phyloP scores from a whole-genome alignment of 345 rosid genomes.

The Rhodamnia rubescens region DNA sequence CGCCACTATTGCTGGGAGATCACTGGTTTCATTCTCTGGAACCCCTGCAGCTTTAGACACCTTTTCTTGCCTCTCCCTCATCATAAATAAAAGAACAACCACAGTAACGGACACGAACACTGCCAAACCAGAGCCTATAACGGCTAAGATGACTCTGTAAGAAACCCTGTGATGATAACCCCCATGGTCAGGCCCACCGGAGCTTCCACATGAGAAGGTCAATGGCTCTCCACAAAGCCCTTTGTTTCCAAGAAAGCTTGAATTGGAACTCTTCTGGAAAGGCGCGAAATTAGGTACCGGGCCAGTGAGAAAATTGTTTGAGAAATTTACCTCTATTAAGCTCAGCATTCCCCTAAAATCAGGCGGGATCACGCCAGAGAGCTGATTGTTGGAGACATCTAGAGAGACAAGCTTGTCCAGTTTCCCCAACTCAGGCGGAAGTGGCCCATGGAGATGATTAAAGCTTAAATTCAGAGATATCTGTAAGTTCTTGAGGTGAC shows the following conservation, averaged over 20 bases:
- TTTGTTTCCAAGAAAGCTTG: slow-evolving; percentile 71
- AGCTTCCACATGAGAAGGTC: slow-evolving; percentile 39
- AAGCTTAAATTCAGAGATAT: slow-evolving; percentile 70
- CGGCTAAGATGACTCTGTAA: slow-evolving; percentile 69
- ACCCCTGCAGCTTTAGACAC: slow-evolving; percentile 37
- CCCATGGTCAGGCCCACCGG: slow-evolving; percentile 22
- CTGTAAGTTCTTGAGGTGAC: slow-evolving; percentile 60
- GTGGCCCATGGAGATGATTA: slow-evolving; percentile 74
- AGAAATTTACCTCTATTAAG: slow-evolving; percentile 85
- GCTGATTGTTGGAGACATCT: slow-evolving; percentile 79
- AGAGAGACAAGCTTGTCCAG: slow-evolving; percentile 78
- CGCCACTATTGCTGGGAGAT: slow-evolving; percentile 54
- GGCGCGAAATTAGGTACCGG: slow-evolving; percentile 61
- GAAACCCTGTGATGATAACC: slow-evolving; percentile 74
- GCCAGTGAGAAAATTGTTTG: slow-evolving; percentile 70
- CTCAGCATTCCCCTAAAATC: slow-evolving; percentile 76
- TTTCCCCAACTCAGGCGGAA: slow-evolving; percentile 70
- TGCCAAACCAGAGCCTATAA: slow-evolving; percentile 83
- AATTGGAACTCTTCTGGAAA: slow-evolving; percentile 74
- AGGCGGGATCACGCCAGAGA: slow-evolving; percentile 64
- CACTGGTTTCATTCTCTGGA: slow-evolving; percentile 32
- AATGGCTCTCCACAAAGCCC: slow-evolving; percentile 90
- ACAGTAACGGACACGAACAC: slow-evolving; percentile 76
- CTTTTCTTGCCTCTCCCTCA: slow-evolving; percentile 94
- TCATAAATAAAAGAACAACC: slow-evolving; percentile 83